Base-by-base conservation (phyloP, 2,329 filamentous ascomycete species). In the Elsinoe arachidis region DNA sequence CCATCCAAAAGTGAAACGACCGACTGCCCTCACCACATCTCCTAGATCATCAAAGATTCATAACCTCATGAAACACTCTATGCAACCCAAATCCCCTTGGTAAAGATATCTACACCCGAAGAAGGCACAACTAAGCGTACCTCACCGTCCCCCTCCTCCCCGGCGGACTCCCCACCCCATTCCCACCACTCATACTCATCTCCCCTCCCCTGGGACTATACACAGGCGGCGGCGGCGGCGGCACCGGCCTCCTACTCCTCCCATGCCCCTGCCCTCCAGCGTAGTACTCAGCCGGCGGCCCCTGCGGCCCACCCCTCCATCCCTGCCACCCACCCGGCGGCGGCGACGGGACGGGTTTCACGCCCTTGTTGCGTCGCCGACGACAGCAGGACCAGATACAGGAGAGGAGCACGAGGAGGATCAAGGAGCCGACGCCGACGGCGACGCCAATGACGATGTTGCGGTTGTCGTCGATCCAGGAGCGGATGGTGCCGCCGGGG, bases 391-490 rank as follows among this genome's bases (percentile, higher is more conserved):
- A 80, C 63, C 77, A 78, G 59, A 78, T 73, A 72, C 90, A 96
- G 67, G 79, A 80, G 10, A 85, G 63, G 53, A 96, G 74, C 34
- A 80, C 77, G 46, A 96, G 69, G 15, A 95, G 67, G 5, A 95
- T 65, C 5, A 96, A 75, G 5, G 80, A 82, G 49, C 90, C 92
- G 14, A 95, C 76, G 10, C 83, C 86, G 47, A 77, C 76, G 4
- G 80, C 82, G 10, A 97, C 76, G 21, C 88, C 90, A 62, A 97
- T 96, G 62, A 95, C 86, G 61, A 97, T 81, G 55, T 81, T 74
- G 72, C 87, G 87, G 75, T 97, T 85, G 62, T 84, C 73, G 23
- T 81, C 74, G 69, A 97, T 84, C 87, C 90, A 96, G 60, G 79
- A 79, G 56, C 75, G 76, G 61, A 95, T 84, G 72, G 90, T 84